Percentiles rank a stretch among this genome's conserved stretches.
Evolutionary conservation across 2,329 filamentous ascomycete species (phyloP).

Genomic region (Nigrograna mackinnonii): DNA sequence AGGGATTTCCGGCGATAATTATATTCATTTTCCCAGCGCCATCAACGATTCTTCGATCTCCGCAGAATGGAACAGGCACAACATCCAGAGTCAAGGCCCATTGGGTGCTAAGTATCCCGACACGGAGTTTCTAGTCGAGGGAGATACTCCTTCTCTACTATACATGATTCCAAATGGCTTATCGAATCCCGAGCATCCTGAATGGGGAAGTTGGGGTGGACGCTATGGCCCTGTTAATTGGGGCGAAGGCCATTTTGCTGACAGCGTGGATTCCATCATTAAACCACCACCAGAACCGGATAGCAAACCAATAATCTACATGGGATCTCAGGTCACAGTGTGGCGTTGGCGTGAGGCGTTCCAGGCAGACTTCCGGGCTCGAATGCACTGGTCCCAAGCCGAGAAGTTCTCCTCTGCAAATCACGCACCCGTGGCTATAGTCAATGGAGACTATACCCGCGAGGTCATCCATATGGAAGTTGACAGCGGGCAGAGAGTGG

Average conservation of each 20-base stretch:
- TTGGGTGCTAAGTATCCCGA: conserved; percentile 51
- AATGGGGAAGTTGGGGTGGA: conserved; percentile 50
- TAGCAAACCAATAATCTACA: conserved; percentile 32
- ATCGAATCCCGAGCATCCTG: conserved; percentile 39
- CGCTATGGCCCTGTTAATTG: conserved; percentile 28
- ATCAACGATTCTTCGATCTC: conserved; percentile 47
- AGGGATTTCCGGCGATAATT: conserved; percentile 51
- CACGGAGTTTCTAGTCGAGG: conserved; percentile 51
- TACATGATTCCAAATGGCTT: conserved; percentile 49
- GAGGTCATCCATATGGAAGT: conserved; percentile 5
- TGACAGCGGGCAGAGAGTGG: conserved; percentile 8
- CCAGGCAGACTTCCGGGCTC: conserved; percentile 48
- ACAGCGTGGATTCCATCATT: conserved; percentile 9
- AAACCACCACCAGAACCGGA: conserved; percentile 40
- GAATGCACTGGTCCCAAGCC: conserved; percentile 41
- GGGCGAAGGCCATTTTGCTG: conserved; percentile 10
- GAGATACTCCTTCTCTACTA: conserved; percentile 48
- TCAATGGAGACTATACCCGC: conserved; percentile 18
- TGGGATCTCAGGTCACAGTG: conserved; percentile 37
- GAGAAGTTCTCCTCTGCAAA: conserved; percentile 19
- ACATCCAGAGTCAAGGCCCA: conserved; percentile 51
- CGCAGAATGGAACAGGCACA: conserved; percentile 50
- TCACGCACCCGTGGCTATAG: conserved; percentile 16
- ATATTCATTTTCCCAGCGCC: conserved; percentile 42
- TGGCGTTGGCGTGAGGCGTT: conserved; percentile 48